Base-by-base conservation (phyloP, 2,329 filamentous ascomycete genomes). In the Sporothrix luriei region DNA sequence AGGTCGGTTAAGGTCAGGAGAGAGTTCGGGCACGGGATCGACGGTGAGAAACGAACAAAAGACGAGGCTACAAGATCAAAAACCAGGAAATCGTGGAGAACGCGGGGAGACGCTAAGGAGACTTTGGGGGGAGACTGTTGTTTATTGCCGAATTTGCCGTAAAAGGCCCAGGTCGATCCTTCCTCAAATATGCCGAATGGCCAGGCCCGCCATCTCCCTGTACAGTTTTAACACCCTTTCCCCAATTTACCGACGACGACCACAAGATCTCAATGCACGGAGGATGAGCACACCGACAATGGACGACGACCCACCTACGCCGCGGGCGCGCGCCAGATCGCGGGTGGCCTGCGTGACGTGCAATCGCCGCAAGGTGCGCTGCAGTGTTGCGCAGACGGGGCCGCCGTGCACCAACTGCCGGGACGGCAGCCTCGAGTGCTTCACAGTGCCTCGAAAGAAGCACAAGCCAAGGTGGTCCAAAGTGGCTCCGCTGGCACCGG, bases 341-440 rank as follows among this genome's bases (percentile, higher is more conserved):
- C 46, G 67, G 24, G 67, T 61, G 55, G 59, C 55, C 67, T 46
- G 57, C 57, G 3, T 54, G 57, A n/a, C 57, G 48, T 64, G 67
- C 33, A 29, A 51, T 49, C 55, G 59, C 19, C 67, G 67, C 29
- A 68, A 68, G 48, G 67, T 68, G 21, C 57, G 57, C 57, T 68
- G 67, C 67, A 59, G 55, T 29, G 67, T 68, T 4, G 57, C 67
- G 48, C 57, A 68, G 13, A 59, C 46, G 3, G 67, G 67, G 21
- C 55, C 49, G 48, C 67, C 67, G 13, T 68, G 67, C 33, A 62
- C 67, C 29, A 68, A 68, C n/a, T 68, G 67, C 13, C 57, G 57
- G 13, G 46, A 38, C 4, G 67, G 54, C 13, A 57, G 21, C 5
- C 21, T 16, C 33, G 48, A 24, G 14, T 68, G 67, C 14, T 19